Percentiles rank a stretch among this genome's conserved stretches.
Evolutionary conservation across 2,329 filamentous ascomycete species (phyloP).

Genomic region (Xylariaceae sp.): DNA sequence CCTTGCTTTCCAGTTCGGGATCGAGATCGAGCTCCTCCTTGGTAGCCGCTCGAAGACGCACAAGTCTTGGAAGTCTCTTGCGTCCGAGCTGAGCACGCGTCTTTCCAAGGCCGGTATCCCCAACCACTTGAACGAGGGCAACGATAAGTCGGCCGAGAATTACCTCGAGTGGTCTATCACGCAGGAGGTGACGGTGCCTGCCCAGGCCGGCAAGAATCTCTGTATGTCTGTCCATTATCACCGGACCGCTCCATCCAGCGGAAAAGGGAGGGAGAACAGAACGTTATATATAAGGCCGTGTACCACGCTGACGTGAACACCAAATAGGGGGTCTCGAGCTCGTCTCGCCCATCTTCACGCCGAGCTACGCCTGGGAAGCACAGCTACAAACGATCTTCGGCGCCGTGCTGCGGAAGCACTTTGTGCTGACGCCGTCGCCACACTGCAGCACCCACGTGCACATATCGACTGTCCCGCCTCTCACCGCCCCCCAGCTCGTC

Average conservation of each 20-base stretch:
- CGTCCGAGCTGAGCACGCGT: constrained; percentile 38
- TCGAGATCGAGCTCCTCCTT: constrained; percentile 44
- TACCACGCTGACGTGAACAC: neutral
- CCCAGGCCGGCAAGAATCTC: constrained; percentile 36
- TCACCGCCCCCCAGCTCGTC: constrained; percentile 31
- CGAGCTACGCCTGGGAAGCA: constrained; percentile 33
- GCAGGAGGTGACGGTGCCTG: constrained; percentile 42
- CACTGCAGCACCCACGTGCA: constrained; percentile 45
- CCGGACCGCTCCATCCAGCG: neutral
- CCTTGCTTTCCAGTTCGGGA: constrained; percentile 35
- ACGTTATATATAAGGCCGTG: neutral
- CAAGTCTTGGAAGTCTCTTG: constrained; percentile 39
- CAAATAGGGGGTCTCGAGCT: constrained; percentile 37
- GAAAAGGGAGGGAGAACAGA: no score
- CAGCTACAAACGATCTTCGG: constrained; percentile 38
- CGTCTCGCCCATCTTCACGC: constrained; percentile 41
- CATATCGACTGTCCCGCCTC: constrained; percentile 32
- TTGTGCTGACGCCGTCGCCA: constrained; percentile 28
- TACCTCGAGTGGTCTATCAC: constrained; percentile 44
- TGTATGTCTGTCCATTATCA: constrained; percentile 31
- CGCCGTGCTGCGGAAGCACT: constrained; percentile 25
- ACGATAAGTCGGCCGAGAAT: constrained; percentile 34
- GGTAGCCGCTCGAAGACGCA: constrained; percentile 37
- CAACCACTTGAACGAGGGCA: constrained; percentile 39
- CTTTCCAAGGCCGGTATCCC: constrained; percentile 37